Percentiles rank a stretch among this genome's conserved stretches.
phyloP scores from a whole-genome alignment of 257 asterid genomes.

The Echites panduratus region DNA sequence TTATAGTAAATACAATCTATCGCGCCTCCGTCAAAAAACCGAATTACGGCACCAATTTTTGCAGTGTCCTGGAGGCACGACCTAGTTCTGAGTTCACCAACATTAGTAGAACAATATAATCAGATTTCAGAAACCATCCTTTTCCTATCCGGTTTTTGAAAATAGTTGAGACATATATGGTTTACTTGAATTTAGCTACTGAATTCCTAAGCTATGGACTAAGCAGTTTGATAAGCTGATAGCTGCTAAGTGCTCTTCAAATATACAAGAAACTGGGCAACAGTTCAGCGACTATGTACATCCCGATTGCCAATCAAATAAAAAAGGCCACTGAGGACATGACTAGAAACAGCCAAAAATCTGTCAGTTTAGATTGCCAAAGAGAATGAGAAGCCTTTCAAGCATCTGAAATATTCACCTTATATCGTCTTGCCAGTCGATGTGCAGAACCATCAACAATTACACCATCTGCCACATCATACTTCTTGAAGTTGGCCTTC shows the following conservation, averaged over 20 bases:
- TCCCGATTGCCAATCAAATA: neutral
- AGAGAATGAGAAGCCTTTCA: slow-evolving; percentile 15
- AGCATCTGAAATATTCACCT: slow-evolving; percentile 29
- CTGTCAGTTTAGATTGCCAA: neutral
- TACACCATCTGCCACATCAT: slow-evolving; percentile 32
- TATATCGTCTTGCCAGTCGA: slow-evolving; percentile 30
- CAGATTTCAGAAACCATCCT: neutral
- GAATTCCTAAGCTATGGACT: neutral
- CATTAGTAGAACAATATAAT: neutral
- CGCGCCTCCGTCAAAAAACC: neutral
- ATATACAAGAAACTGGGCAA: neutral
- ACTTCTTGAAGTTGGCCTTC: slow-evolving; percentile 44
- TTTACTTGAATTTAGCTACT: neutral
- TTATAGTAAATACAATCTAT: no score
- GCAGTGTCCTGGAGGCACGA: neutral
- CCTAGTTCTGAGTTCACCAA: neutral
- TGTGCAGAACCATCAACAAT: slow-evolving; percentile 40
- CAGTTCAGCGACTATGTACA: neutral
- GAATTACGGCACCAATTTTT: neutral
- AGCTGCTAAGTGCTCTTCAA: neutral
- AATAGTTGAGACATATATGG: neutral
- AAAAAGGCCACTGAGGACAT: neutral
- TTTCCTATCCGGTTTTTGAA: neutral
- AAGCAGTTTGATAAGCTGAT: neutral
- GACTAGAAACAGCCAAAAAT: no score